Evolutionary conservation across 345 rosid species (phyloP), one percentile per base, ranked within the genome.

Genomic region (Stellera chamaejasme): DNA sequence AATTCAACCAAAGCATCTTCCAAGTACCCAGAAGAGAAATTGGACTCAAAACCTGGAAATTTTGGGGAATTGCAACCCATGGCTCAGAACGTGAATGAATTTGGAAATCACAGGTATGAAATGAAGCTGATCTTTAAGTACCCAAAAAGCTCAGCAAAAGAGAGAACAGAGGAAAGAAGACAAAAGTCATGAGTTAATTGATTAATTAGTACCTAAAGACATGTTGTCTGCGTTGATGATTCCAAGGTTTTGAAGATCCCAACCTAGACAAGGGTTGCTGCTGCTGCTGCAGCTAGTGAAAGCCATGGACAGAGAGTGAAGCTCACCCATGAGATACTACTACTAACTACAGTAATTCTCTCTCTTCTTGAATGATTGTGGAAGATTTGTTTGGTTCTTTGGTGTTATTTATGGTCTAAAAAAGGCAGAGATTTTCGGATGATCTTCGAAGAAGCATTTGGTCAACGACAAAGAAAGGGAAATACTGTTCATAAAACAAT

Each of bases 201-300:
- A 27, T 44, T 32, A 8, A 32, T 32, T 32, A 8, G 10, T 67
- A 83, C 91, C 85, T 67, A 79, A 62, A 66, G 85, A 79, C 77
- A 80, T 79, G 81, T 87, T 79, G 81, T 87, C 93, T 73, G 85
- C 73, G 75, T 77, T 79, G 88, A 84, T 64, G 81, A 84, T 66
- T 81, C 82, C 94, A 62, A 85, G 76, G 81, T 72, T 78, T 64
- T 80, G 94, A 59, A 77, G 83, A 87, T 84, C 94, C 94, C 96
- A 87, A 79, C 80, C 66, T 13, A 68, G 74, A 70, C 82, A 78
- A 72, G 81, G 53, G 67, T 50, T 27, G 53, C 19, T 56, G 55
- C 39, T 27, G 53, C 19, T 56, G 55, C 39, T 57, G 13, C 27
- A 41, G 55, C 39, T 32, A 19, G 60, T 16, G 45, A 16, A 60